These are phyloP conservation scores for Brassica cretica DNA, from an alignment of 345 rosid species.

Conservation along the genomic window DNA sequence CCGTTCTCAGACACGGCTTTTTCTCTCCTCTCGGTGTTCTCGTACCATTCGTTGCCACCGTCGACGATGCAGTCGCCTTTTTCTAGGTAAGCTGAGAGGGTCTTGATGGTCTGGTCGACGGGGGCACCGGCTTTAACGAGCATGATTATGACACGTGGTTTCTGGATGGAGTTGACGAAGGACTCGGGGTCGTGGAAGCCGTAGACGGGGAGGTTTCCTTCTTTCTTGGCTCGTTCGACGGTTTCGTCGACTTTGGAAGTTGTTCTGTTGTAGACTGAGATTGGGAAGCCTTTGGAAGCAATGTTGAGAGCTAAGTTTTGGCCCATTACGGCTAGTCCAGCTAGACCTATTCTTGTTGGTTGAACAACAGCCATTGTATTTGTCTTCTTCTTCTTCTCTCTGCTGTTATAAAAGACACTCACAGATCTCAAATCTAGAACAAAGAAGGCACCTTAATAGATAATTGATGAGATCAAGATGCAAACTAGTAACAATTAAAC, in stretches of 20 bases:
- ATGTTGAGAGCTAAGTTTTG: conserved; percentile 94
- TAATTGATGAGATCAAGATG: background rate
- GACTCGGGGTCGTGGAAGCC: conserved; percentile 89
- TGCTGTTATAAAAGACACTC: background rate
- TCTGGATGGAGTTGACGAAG: conserved; percentile 77
- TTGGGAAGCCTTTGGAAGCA: conserved; percentile 93
- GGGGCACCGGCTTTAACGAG: conserved; percentile 96
- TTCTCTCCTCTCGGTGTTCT: conserved; percentile 91
- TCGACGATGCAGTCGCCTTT: conserved; percentile 94
- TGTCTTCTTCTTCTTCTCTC: conserved; percentile 43
- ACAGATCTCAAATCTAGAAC: conserved; percentile 11
- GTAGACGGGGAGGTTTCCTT: conserved; percentile 75
- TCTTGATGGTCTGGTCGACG: conserved; percentile 87
- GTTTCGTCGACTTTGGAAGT: conserved; percentile 90
- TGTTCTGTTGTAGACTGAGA: conserved; percentile 90
- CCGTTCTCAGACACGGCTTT: conserved; percentile 68
- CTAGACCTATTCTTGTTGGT: conserved; percentile 82
- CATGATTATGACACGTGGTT: conserved; percentile 92
- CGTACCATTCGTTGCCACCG: conserved; percentile 98
- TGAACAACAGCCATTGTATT: conserved; percentile 59
- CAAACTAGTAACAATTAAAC: background rate
- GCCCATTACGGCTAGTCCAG: conserved; percentile 98
- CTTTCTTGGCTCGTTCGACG: conserved; percentile 80
- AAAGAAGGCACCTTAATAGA: background rate
- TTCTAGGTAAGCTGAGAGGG: conserved; percentile 79